These are phyloP conservation scores for Stentor roeselii DNA, from an alignment of 73 alveolate species.

Conservation along the genomic window DNA sequence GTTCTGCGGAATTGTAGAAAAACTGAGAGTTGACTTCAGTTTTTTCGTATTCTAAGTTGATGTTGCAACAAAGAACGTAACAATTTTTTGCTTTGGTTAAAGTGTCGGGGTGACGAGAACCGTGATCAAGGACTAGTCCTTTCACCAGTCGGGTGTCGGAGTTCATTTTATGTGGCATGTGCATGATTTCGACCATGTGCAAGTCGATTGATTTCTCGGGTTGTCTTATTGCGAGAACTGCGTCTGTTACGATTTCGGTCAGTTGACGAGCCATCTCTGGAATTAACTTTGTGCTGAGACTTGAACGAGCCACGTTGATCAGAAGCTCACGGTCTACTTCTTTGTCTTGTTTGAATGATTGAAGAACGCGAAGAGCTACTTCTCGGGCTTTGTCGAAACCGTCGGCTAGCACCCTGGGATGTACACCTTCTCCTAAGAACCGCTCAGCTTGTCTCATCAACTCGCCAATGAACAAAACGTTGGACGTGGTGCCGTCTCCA, in stretches of 20 bases:
- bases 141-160: constrained; percentile 96
- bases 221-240: constrained; percentile 73
- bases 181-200: constrained; percentile 99
- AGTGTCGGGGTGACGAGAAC: constrained; percentile 98
- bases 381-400: constrained; percentile 47
- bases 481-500: constrained; percentile 98
- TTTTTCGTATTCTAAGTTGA: constrained; percentile 99
- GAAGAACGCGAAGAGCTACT: constrained; percentile 42
- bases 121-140: constrained; percentile 99
- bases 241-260: constrained; percentile 87
- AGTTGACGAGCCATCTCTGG: constrained; percentile 62
- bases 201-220: constrained; percentile 67
- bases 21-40: constrained; percentile 98
- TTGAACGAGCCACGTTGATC: constrained; percentile 89
- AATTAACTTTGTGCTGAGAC: constrained; percentile 82
- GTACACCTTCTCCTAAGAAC: constrained; percentile 93
- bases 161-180: constrained; percentile 97
- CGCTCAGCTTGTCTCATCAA: constrained; percentile 92
- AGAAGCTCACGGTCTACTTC: constrained; percentile 89
- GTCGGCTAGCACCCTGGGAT: constrained; percentile 93
- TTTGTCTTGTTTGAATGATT: constrained; percentile 50
- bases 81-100: constrained; percentile 82
- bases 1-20: constrained; percentile 98
- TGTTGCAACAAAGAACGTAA: constrained; percentile 96
- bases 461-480: constrained; percentile 95